A percentile compares a stretch with the other conserved stretches of the same genome.
Conservation (phyloP, 202 grass and related monocot genomes). For the Carex sylvatica region DNA sequence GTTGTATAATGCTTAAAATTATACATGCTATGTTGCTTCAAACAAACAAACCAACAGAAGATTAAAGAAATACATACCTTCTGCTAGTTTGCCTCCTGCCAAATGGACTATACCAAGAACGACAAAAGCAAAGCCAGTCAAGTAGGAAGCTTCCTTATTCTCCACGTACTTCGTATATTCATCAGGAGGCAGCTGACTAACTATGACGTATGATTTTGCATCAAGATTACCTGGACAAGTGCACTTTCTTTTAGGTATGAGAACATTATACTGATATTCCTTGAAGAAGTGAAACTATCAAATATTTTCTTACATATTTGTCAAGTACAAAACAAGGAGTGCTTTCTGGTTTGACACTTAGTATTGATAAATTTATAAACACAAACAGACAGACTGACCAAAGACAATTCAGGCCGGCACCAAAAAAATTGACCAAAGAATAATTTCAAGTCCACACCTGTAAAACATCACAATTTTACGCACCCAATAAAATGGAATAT, state of each 20-base stretch:
- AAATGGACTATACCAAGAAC: constrained; percentile 67
- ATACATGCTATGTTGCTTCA: background rate
- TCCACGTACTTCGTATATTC: constrained; percentile 57
- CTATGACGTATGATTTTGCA: constrained; percentile 69
- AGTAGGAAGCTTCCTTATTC: constrained; percentile 51
- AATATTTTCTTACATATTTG: background rate
- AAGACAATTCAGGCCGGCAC: background rate
- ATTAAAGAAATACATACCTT: constrained; percentile 44
- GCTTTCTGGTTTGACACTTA: background rate
- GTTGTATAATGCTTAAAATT: background rate
- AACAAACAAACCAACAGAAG: constrained; percentile 1
- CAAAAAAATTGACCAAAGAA: background rate
- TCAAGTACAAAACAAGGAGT: background rate
- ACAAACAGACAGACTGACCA: background rate
- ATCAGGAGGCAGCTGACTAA: constrained; percentile 52
- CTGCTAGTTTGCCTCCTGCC: constrained; percentile 56
- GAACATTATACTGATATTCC: background rate
- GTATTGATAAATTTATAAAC: background rate
- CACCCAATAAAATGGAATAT: too few relatives aligned
- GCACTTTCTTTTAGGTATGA: background rate
- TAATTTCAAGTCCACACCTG: too few relatives aligned
- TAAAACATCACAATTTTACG: too few relatives aligned
- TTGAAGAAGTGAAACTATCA: background rate
- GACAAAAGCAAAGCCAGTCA: constrained; percentile 69
- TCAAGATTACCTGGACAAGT: constrained; percentile 41